These are phyloP conservation scores for Fusarium robinianum DNA, from an alignment of 2,329 filamentous ascomycete species.

Conservation along the genomic window DNA sequence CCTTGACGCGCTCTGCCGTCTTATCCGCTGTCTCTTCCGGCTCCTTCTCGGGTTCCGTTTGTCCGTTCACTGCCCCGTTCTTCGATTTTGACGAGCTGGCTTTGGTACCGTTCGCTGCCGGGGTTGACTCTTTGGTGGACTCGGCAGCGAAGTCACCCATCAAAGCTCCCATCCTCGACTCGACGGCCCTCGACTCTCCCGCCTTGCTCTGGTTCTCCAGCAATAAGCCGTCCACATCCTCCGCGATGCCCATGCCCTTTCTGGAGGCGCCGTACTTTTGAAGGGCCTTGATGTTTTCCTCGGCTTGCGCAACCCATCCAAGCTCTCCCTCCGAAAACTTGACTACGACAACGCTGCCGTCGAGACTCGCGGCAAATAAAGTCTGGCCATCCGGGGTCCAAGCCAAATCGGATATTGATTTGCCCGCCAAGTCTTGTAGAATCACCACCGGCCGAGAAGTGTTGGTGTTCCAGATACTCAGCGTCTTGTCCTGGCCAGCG, in stretches of 20 bases:
- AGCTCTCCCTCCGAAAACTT: conserved; percentile 86
- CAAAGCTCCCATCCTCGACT: conserved; percentile 96
- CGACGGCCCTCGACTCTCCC: conserved; percentile 84
- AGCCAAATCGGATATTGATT: conserved; percentile 90
- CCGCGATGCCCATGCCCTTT: conserved; percentile 86
- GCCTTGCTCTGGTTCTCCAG: conserved; percentile 92
- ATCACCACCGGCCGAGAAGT: conserved; percentile 90
- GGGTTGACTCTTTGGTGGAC: conserved; percentile 56
- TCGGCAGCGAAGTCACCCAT: conserved; percentile 80
- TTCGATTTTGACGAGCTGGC: conserved; percentile 43
- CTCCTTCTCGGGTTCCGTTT: conserved; percentile 42
- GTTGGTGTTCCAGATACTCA: conserved; percentile 98
- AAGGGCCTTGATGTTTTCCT: conserved; percentile 90
- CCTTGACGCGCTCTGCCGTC: conserved; percentile 57
- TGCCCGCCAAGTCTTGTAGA: conserved; percentile 82
- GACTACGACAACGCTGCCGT: conserved; percentile 82
- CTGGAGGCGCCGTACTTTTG: conserved; percentile 90
- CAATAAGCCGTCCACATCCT: conserved; percentile 85
- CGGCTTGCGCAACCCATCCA: conserved; percentile 81
- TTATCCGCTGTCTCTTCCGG: conserved; percentile 58
- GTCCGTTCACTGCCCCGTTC: conserved; percentile 46
- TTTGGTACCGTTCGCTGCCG: conserved; percentile 59
- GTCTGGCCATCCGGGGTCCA: conserved; percentile 93
- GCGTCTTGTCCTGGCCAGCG: conserved; percentile 92
- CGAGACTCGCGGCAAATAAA: conserved; percentile 83